Base-by-base conservation (phyloP, 2,329 filamentous ascomycete species). In the Aspergillus amoenus region DNA sequence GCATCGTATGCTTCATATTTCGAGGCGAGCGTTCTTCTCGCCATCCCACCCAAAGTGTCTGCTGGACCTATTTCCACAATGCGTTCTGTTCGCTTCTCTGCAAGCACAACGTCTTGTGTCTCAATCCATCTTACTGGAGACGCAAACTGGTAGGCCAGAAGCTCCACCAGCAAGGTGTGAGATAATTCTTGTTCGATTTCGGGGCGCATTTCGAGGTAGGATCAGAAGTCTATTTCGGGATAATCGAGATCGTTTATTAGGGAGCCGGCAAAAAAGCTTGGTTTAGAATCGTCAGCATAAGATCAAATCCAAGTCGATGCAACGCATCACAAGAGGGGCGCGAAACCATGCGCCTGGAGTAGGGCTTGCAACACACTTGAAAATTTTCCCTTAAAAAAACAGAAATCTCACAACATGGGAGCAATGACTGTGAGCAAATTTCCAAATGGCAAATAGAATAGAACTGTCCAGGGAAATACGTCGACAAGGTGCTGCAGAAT, bases 71-170 rank as follows among this genome's bases (percentile, higher is more conserved):
- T 89, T 78, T 99, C 94, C 69, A 99, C 94, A 72, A 99, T 95
- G 73, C 94, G 88, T 84, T 99, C 94, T 50, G 94, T 95, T 52
- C 88, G 89, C 81, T 96, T 94, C 78, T 97, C 92, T 64, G 89
- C 93, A 68, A 99, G 89, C 72, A 99, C 94, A 69, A 99, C 94
- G 93, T 99, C 94, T 80, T 99, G 94, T 55, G 94, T 99, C 81
- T 99, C 94, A 78, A 99, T 99, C 94, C 94, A 99, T 87, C 94
- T 88, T 69, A 99, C 94, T 50, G 94, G 94, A 54, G 93, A 97
- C 70, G 94, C 94, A 78, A 99, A 99, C 76, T 99, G 94, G 79
- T 97, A 99, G 82, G 94, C 94, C 68, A 99, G 87, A 64, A 99
- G 90, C 87, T 99, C 94, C 66, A 99, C 91, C 74, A 99, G 90